Percentiles rank a stretch among this genome's conserved stretches.
Evolutionary conservation across 2,329 filamentous ascomycete genomes (phyloP).

Genomic region (Diaporthe ilicicola): DNA sequence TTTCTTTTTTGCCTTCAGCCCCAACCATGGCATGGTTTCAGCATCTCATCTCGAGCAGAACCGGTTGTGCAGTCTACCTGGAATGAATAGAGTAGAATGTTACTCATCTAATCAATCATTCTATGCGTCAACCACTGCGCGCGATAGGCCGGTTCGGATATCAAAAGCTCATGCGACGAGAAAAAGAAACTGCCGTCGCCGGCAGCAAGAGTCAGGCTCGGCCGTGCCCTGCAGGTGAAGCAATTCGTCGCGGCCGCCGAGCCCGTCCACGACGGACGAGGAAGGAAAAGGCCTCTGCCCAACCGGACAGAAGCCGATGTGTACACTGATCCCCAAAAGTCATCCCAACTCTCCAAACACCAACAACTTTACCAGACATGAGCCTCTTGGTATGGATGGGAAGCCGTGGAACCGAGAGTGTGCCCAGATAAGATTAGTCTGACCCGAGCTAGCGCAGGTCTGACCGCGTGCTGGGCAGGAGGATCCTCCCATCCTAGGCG

Average conservation of each 20-base stretch:
- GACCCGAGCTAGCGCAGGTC: neutral
- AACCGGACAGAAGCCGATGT: neutral
- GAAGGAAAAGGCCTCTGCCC: neutral
- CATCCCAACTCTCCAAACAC: conserved; percentile 21
- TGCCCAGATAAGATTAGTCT: neutral
- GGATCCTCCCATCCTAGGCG: neutral
- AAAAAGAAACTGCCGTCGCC: conserved; percentile 3
- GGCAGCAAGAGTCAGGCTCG: conserved; percentile 5
- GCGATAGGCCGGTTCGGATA: neutral
- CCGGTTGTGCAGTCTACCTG: no score
- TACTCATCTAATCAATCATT: neutral
- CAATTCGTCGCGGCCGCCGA: neutral
- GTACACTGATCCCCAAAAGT: neutral
- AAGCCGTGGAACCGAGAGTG: neutral
- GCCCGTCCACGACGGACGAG: neutral
- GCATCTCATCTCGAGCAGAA: no score
- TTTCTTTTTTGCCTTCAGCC: no score
- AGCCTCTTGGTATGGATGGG: neutral
- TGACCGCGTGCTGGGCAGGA: neutral
- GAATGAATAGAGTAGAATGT: neutral
- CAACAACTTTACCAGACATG: neutral
- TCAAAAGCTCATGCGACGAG: conserved; percentile 6
- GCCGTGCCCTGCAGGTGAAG: conserved; percentile 19
- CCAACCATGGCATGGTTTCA: no score
- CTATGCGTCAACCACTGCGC: neutral